Base-by-base conservation (phyloP, 345 rosid species). In the Eutrema yunnanense region DNA sequence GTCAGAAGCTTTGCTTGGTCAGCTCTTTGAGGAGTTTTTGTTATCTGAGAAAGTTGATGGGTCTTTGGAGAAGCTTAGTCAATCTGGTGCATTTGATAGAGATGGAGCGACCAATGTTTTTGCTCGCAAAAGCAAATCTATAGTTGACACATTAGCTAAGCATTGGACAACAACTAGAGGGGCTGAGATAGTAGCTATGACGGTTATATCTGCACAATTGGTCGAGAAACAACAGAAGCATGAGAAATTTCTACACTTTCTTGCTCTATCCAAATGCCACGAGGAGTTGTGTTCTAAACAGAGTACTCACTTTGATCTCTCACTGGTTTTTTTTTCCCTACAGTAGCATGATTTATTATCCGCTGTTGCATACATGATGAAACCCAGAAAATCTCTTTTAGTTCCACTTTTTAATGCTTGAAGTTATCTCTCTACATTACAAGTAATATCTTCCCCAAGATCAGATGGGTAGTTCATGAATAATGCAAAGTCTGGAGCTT, bases 141-240 rank as follows among this genome's bases (percentile, higher is more conserved):
- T 95, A 42, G 90, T 88, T 55, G 96, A 92, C 83, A 89, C 96
- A 72, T 86, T 95, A 73, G 95, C 97, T 74, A 95, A 95, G 82
- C 99, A 95, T 73, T 95, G 97, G 99, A 88, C 97, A 60, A 92
- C 96, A 58, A 92, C 93, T 65, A 90, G 97, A 81, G 99, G 97
- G 62, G 93, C 90, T 83, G 99, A 95, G 82, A 86, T 95, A 66
- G 84, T 92, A 75, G 81, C 96, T 41, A 81, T 85, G 89, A 77
- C 88, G 51, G 87, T 87, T 55, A 72, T 91, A 36, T 88, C 89
- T 47, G 74, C 82, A 61, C 99, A 92, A 78, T 87, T 92, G 46
- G 63, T 75, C 51, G 99, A 89, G 76, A 95, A 95, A 86, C 92
- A 87, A 78, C 92, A 95, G 80, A 95, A 88, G 83, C 99, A 95